phyloP scores from a whole-genome alignment of 768 basidiomycete species.

The Trametes cingulata region DNA sequence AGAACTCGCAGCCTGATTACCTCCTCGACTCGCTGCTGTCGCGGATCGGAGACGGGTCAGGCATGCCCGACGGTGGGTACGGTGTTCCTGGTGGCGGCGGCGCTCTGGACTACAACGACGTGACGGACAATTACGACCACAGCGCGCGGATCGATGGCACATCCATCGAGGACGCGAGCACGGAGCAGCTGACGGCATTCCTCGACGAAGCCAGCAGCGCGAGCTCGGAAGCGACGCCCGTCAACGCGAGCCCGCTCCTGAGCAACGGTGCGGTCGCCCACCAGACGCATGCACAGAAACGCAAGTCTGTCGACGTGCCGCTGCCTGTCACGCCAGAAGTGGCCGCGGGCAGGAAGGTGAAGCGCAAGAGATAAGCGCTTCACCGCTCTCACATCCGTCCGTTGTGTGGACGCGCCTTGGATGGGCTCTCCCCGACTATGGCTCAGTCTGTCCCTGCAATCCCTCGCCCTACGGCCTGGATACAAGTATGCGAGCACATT shows the following conservation, averaged over 20 bases:
- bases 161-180: constrained; percentile 34
- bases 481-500: background rate
- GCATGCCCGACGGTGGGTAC: background rate
- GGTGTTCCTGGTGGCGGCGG: constrained; percentile 29
- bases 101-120: constrained; percentile 32
- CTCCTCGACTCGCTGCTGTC: constrained; percentile 18
- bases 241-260: constrained; percentile 6
- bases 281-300: constrained; percentile 28
- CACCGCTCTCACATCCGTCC: background rate
- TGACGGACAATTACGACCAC: constrained; percentile 37
- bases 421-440: too few relatives aligned
- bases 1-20: constrained; percentile 11
- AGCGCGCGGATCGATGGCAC: constrained; percentile 35
- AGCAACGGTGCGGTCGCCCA: background rate
- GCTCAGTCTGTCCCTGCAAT: background rate
- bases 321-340: constrained; percentile 12
- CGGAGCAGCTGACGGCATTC: constrained; percentile 44
- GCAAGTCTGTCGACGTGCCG: constrained; percentile 33
- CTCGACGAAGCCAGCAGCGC: constrained; percentile 38
- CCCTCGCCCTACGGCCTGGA: background rate
- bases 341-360: constrained; percentile 21
- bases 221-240: constrained; percentile 31
- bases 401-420: too few relatives aligned
- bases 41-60: constrained; percentile 10
- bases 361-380: constrained; percentile 29